A percentile compares a stretch with the other conserved stretches of the same genome.
These are phyloP conservation scores for Vitis labrusca DNA, from an alignment of 164 flowering plant genomes.

Conservation along the genomic window DNA sequence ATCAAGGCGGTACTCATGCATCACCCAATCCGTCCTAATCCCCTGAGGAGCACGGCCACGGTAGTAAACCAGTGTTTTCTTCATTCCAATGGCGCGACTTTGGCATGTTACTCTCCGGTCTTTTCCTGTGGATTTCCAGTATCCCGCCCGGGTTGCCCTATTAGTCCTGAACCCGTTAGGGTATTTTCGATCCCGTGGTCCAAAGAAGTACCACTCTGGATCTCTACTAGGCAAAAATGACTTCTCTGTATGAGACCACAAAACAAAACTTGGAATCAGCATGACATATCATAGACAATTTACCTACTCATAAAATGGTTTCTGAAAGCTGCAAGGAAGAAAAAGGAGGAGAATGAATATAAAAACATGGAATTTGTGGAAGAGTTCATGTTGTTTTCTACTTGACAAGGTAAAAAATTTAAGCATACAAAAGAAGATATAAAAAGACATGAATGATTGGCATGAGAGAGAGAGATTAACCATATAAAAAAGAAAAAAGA, in stretches of 20 bases:
- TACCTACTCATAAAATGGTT: too few species aligned
- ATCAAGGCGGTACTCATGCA: conserved; percentile 89
- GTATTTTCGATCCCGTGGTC: conserved; percentile 83
- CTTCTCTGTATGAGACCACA: conserved; percentile 46
- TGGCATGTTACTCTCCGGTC: conserved; percentile 70
- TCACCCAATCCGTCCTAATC: conserved; percentile 82
- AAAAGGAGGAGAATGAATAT: too few species aligned
- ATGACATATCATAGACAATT: too few species aligned
- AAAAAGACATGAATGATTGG: too few species aligned
- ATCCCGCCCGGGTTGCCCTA: conserved; percentile 83
- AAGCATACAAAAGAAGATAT: too few species aligned
- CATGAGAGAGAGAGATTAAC: too few species aligned
- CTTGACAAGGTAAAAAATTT: too few species aligned
- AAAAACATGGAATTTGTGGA: too few species aligned
- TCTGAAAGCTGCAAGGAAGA: too few species aligned
- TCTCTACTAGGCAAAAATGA: conserved; percentile 88
- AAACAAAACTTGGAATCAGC: too few species aligned
- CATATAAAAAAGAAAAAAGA: too few species aligned
- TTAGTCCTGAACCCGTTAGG: conserved; percentile 91
- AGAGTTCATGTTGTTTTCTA: too few species aligned
- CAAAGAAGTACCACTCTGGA: conserved; percentile 95
- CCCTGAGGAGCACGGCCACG: conserved; percentile 85
- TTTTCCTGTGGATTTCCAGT: conserved; percentile 93
- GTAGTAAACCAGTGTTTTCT: conserved; percentile 80
- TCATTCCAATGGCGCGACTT: conserved; percentile 75